Evolutionary conservation across 2,329 filamentous ascomycete genomes (phyloP).

Genomic region (Chaetomium sp.): DNA sequence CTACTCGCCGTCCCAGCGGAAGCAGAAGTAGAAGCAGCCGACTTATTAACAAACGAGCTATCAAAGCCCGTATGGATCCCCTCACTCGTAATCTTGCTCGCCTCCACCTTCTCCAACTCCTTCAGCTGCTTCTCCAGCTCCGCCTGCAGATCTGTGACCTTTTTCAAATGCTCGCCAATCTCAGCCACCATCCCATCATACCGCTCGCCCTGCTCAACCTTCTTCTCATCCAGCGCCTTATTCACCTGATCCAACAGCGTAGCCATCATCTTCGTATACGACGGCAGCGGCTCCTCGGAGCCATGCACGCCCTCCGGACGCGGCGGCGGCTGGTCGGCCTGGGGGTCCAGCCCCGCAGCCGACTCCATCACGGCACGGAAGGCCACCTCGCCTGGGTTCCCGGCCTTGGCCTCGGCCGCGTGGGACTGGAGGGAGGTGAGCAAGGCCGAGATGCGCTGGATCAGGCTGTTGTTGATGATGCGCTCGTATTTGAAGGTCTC

Average conservation of each 20-base stretch:
- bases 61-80: conserved; percentile 84
- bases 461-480: conserved; percentile 84
- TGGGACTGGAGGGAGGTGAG: conserved; percentile 69
- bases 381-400: conserved; percentile 71
- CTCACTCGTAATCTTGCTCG: conserved; percentile 89
- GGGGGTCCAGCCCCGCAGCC: conserved; percentile 55
- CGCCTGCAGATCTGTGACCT: conserved; percentile 71
- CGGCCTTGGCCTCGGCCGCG: conserved; percentile 57
- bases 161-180: conserved; percentile 66
- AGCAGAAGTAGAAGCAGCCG: conserved; percentile 28
- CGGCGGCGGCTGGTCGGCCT: conserved; percentile 67
- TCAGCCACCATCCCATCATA: conserved; percentile 73
- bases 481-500: conserved; percentile 88
- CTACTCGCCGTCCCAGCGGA: conserved; percentile 29
- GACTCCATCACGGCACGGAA: conserved; percentile 87
- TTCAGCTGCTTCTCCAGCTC: conserved; percentile 68
- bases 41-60: conserved; percentile 72
- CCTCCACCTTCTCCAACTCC: conserved; percentile 77
- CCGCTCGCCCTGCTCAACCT: conserved; percentile 54
- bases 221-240: conserved; percentile 70
- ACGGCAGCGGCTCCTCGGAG: conserved; percentile 66
- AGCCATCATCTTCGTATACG: conserved; percentile 98
- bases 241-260: conserved; percentile 92
- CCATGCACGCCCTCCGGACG: conserved; percentile 74
- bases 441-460: conserved; percentile 74